These are phyloP conservation scores for Aureobasidium sp. DNA, from an alignment of 2,329 filamentous ascomycete genomes.

Conservation along the genomic window DNA sequence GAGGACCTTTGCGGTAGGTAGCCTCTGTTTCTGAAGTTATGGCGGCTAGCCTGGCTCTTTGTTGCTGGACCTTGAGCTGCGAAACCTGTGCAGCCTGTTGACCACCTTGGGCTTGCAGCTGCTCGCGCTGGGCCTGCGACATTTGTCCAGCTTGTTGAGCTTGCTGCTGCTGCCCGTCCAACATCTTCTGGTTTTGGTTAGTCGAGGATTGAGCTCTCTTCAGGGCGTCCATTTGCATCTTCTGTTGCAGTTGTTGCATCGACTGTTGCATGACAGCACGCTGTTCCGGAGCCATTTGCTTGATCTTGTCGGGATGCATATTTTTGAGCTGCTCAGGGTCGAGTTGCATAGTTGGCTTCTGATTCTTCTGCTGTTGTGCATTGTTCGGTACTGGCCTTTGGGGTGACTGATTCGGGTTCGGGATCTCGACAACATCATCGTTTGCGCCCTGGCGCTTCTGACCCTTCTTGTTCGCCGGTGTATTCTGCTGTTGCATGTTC, in stretches of 20 bases:
- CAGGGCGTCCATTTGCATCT: slow-evolving; percentile 23
- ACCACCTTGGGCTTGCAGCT: slow-evolving; percentile 18
- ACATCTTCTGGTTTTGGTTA: slow-evolving; percentile 10
- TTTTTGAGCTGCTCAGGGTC: slow-evolving; percentile 12
- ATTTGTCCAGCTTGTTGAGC: slow-evolving; percentile 3
- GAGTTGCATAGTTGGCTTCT: slow-evolving; percentile 14
- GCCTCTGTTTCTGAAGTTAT: neutral
- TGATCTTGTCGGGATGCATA: slow-evolving; percentile 22
- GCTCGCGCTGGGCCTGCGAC: slow-evolving; percentile 10
- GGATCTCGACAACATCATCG: slow-evolving; percentile 37
- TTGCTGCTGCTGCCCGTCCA: slow-evolving; percentile 1
- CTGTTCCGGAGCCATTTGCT: slow-evolving; percentile 21
- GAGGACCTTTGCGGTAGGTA: slow-evolving; percentile 22
- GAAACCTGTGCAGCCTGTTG: neutral
- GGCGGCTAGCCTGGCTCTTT: neutral
- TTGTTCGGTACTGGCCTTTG: neutral
- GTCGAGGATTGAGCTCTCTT: slow-evolving; percentile 22
- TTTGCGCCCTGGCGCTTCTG: slow-evolving; percentile 30
- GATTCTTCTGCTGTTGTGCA: slow-evolving; percentile 18
- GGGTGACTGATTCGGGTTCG: slow-evolving; percentile 24
- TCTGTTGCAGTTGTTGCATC: slow-evolving; percentile 22
- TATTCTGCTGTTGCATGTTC: slow-evolving; percentile 18
- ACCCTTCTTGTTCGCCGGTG: slow-evolving; percentile 22
- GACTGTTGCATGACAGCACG: slow-evolving; percentile 18
- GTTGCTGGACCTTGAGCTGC: slow-evolving; percentile 6